Base-by-base conservation (phyloP, 2,329 filamentous ascomycete species). In the Ceratocystis variospora region DNA sequence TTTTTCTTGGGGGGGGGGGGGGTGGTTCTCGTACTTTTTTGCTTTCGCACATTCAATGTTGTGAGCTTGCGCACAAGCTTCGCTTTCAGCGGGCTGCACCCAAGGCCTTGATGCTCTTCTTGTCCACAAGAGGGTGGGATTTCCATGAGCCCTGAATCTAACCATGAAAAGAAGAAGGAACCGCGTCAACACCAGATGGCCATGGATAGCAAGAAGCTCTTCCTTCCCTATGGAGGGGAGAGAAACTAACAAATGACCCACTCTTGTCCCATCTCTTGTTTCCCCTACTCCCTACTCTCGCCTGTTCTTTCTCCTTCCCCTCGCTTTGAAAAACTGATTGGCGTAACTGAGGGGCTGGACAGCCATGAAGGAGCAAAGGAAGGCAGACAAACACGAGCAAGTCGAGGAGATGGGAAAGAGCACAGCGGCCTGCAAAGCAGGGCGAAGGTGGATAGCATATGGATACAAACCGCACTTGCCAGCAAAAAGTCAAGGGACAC, bases 261-360 rank as follows among this genome's bases (percentile, higher is more conserved):
- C 48, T 25, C 12, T 41, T 22, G 10, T 19, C 12, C 48, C 48
- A 53, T 15, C 22, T 25, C 48, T 53, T 19, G 8, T 2, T 19
- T 53, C 48, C 37, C 37, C 15, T 53, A 10, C 48, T 33, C 37
- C 37, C 15, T 53, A 10, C 48, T 33, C 28, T 59, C 53, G 53
- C 33, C 28, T 59, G 53, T 59, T 59, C 53, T 59, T 59, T 59
- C 53, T 59, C 53, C 33, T 59, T 59, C 53, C 33, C 28, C 28
- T 37, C 48, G 53, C 53, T 37, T 59, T 25, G 25, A 33, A 25
- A 50, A 22, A 59, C 53, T 33, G 25, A 31, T n/a, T 50, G 46
- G 22, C 46, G n/a, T 50, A 33, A 31, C 53, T 59, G 53, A 59
- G 53, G 53, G 53, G 53, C 53, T 59, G 53, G 53, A 59, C 28